Evolutionary conservation across 140 eudicot genomes (phyloP), one percentile per base, ranked within the genome.

Genomic region (Erigeron philadelphicus): DNA sequence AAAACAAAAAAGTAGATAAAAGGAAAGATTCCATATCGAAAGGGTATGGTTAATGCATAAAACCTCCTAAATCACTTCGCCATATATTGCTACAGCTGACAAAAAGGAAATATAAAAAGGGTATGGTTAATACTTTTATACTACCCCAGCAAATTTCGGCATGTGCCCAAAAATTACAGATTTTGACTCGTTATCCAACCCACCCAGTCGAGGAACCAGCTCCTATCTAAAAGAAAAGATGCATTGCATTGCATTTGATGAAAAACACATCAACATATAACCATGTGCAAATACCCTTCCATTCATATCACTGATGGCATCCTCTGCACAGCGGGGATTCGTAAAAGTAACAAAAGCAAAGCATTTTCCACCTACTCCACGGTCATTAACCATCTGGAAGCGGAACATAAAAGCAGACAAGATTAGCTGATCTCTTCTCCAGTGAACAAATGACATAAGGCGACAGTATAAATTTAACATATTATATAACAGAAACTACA

Each of bases 311-410:
- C 41, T 80, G 68, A 92, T 88, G 74, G 98, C 98, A 73, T 88
- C 82, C 68, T 68, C 74, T 9, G 95, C 96, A 75, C 96, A 84
- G 38, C 88, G 85, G 35, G 96, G 96, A 83, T 86, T 92, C 49
- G 86, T 87, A 49, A 81, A 92, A 19, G 98, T 88, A 66, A 92
- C 88, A 82, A 92, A 92, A 48, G 88, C 95, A 65, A 81, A 92
- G 83, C 93, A 86, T 75, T 83, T 92, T n/a, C 96, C 98, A 73
- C 95, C 95, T 15, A 81, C 76, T 35, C 69, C 80, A 18, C 82
- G 98, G 52, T 91, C 96, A 75, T 84, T 88, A 60, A 82, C 80
- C 74, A 92, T 86, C 98, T 92, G 79, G 56, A 80, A 78, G 66
- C 47, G 63, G 76, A 64, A 56, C 42, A 72, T 25, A n/a, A 23